A percentile compares a stretch with the other conserved stretches of the same genome.
Evolutionary conservation across 495 filamentous ascomycete species (phyloP).

Genomic region (Penicillium herquei): DNA sequence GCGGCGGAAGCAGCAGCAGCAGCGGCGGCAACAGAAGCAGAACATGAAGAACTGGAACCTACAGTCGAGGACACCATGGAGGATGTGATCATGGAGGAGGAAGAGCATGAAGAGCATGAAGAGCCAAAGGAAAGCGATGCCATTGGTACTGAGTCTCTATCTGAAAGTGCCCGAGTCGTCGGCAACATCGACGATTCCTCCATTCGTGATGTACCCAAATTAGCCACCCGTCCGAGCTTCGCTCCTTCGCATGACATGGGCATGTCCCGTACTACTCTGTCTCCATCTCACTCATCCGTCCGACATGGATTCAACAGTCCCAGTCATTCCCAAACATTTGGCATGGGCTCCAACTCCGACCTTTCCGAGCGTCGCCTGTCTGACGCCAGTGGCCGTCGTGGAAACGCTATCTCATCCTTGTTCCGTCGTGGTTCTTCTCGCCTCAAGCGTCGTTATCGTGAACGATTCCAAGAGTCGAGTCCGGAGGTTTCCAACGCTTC

Average conservation of each 20-base stretch:
- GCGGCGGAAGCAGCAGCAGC: conserved; percentile 21
- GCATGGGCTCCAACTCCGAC: conserved; percentile 47
- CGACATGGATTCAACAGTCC: conserved; percentile 50
- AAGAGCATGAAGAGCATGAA: conserved; percentile 14
- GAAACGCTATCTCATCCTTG: conserved; percentile 60
- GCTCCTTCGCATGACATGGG: conserved; percentile 42
- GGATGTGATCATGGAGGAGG: conserved; percentile 5
- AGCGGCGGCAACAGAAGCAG: not conserved
- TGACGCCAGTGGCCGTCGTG: conserved; percentile 42
- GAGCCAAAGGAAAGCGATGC: conserved; percentile 28
- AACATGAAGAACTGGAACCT: not conserved
- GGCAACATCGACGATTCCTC: conserved; percentile 41
- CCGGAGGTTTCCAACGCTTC: conserved; percentile 80
- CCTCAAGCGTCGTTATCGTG: conserved; percentile 57
- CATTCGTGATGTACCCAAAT: conserved; percentile 28
- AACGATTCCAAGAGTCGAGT: conserved; percentile 48
- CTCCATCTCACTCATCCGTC: conserved; percentile 55
- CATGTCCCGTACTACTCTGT: conserved; percentile 55
- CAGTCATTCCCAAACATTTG: conserved; percentile 55
- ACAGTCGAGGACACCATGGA: not conserved
- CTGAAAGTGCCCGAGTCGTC: conserved; percentile 35
- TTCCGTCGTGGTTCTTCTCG: conserved; percentile 66
- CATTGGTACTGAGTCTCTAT: conserved; percentile 23
- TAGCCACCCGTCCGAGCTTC: conserved; percentile 34
- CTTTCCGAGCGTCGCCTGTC: conserved; percentile 49